A percentile compares a stretch with the other conserved stretches of the same genome.
phyloP scores from a whole-genome alignment of 805 yeast genomes.

The Metschnikowia baotianmanensis region DNA sequence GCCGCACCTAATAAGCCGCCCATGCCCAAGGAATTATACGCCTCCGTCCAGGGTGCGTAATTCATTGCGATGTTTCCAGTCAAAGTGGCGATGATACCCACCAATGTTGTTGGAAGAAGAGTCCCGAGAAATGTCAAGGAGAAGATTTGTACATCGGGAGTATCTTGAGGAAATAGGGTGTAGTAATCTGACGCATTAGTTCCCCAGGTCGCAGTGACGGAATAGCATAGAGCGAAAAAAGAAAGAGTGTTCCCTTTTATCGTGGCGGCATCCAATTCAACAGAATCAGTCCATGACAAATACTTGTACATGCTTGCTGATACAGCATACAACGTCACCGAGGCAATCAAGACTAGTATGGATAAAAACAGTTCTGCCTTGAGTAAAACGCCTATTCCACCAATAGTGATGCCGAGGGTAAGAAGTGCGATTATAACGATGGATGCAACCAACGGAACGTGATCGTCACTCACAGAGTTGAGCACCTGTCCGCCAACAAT shows the following conservation, averaged over 20 bases:
- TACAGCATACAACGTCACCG: conserved; percentile 28
- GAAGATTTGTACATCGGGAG: conserved; percentile 26
- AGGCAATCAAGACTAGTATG: conserved; percentile 30
- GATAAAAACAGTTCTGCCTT: conserved; percentile 29
- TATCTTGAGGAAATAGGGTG: conserved; percentile 30
- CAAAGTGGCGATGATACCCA: conserved; percentile 29
- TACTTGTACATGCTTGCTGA: conserved; percentile 10
- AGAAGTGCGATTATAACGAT: conserved; percentile 25
- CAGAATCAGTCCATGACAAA: conserved; percentile 5
- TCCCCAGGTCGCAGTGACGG: conserved; percentile 39
- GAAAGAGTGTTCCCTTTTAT: conserved; percentile 33
- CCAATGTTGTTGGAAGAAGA: conserved; percentile 34
- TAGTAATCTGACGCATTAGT: conserved; percentile 36
- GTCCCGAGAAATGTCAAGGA: conserved; percentile 28
- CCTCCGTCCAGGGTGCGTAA: conserved; percentile 32
- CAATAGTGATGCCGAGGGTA: conserved; percentile 30
- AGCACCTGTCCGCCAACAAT: conserved; percentile 38
- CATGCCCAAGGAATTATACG: conserved; percentile 28
- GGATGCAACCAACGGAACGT: conserved; percentile 10
- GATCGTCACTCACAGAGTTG: conserved; percentile 13
- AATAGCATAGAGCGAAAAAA: conserved; percentile 35
- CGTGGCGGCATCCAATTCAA: conserved; percentile 14
- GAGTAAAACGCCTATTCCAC: conserved; percentile 32
- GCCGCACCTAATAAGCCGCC: conserved; percentile 33
- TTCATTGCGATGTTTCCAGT: conserved; percentile 34